Percentiles rank a stretch among this genome's conserved stretches.
Evolutionary conservation across 345 rosid genomes (phyloP).

Genomic region (Cardamine chenopodiifolia): DNA sequence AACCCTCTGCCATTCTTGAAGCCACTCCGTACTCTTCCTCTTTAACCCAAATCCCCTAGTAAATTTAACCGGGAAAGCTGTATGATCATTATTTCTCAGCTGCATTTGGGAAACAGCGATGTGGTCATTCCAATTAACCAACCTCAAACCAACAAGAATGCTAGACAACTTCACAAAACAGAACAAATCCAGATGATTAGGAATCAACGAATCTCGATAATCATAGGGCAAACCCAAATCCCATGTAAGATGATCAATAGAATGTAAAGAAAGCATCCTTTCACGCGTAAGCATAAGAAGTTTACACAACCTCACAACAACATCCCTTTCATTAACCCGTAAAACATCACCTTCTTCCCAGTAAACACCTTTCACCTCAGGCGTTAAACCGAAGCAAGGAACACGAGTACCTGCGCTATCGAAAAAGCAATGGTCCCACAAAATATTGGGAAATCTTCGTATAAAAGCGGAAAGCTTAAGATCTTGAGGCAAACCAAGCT

Average conservation of each 20-base stretch:
- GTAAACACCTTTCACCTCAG: conserved; percentile 53
- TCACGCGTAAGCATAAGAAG: conserved; percentile 77
- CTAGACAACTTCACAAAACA: conserved; percentile 53
- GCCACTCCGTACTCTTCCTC: conserved; percentile 79
- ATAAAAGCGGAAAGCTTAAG: conserved; percentile 71
- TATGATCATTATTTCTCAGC: conserved; percentile 41
- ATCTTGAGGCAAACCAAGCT: conserved; percentile 62
- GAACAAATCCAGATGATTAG: conserved; percentile 52
- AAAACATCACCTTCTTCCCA: conserved; percentile 44
- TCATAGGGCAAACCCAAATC: conserved; percentile 79
- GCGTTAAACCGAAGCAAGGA: conserved; percentile 68
- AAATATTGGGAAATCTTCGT: conserved; percentile 68
- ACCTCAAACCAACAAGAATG: conserved; percentile 61
- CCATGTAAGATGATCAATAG: conserved; percentile 81
- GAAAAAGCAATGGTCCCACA: conserved; percentile 49
- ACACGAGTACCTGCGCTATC: conserved; percentile 84
- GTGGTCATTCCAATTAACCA: conserved; percentile 55
- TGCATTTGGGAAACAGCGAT: conserved; percentile 63
- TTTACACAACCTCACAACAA: conserved; percentile 57
- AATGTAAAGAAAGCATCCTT: conserved; percentile 65
- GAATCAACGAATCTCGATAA: conserved; percentile 52
- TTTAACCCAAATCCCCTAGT: conserved; percentile 83
- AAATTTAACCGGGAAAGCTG: conserved; percentile 69
- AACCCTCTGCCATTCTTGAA: conserved; percentile 80
- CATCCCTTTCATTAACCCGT: conserved; percentile 43